Conservation (phyloP, 75 land plant species). For the Selaginella tamariscina region DNA sequence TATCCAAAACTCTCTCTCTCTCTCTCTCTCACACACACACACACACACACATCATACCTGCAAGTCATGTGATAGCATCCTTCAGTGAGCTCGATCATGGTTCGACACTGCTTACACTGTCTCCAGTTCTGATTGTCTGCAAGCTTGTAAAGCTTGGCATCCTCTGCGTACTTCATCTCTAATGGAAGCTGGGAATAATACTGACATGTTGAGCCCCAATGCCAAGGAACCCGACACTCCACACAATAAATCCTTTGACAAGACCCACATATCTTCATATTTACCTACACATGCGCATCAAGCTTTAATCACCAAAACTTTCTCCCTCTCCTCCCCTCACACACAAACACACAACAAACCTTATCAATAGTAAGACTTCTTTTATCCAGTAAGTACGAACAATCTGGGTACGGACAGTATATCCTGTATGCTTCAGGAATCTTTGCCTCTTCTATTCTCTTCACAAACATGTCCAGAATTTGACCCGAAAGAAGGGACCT, state of each 20-base stretch:
- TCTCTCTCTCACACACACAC: not conserved
- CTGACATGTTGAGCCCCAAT: slow-evolving; percentile 40
- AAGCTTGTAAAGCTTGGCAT: slow-evolving; percentile 48
- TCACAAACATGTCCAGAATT: slow-evolving; percentile 29
- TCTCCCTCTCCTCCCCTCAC: not conserved
- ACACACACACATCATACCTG: slow-evolving; percentile 33
- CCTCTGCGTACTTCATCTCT: slow-evolving; percentile 27
- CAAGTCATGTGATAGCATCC: slow-evolving; percentile 95
- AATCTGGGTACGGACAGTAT: slow-evolving; percentile 72
- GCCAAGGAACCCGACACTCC: slow-evolving; percentile 89
- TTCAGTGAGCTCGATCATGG: slow-evolving; percentile 88
- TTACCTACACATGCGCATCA: not conserved
- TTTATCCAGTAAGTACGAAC: slow-evolving; percentile 66
- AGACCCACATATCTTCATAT: slow-evolving; percentile 41
- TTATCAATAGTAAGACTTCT: slow-evolving; percentile 25
- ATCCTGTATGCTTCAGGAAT: slow-evolving; percentile 64
- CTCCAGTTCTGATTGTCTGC: slow-evolving; percentile 53
- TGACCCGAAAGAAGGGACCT: slow-evolving; percentile 40
- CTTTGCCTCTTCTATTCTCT: slow-evolving; percentile 52
- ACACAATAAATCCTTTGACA: slow-evolving; percentile 59
- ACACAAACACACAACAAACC: not conserved
- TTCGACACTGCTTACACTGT: slow-evolving; percentile 73
- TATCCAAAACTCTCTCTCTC: not conserved
- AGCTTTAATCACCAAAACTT: not conserved
- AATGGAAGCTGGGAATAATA: slow-evolving; percentile 41